phyloP scores from a whole-genome alignment of 2,329 filamentous ascomycete species.

The Pseudodiploospora longispora region DNA sequence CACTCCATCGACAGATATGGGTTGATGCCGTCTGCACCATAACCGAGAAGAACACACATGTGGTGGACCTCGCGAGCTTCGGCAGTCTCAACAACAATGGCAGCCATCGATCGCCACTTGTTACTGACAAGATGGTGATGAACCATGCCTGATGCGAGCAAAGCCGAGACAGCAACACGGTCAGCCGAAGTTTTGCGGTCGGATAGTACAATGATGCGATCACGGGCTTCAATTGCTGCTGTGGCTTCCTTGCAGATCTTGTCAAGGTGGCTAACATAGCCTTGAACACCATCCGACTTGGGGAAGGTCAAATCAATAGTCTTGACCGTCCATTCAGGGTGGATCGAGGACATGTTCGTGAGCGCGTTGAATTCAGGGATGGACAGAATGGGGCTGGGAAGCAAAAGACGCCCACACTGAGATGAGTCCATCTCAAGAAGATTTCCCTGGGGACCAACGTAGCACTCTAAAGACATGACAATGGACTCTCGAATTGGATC shows the following conservation, averaged over 20 bases:
- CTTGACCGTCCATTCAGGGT: slow-evolving; percentile 79
- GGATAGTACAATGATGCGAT: slow-evolving; percentile 82
- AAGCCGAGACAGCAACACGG: slow-evolving; percentile 75
- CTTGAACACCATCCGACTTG: slow-evolving; percentile 71
- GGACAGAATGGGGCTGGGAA: slow-evolving; percentile 83
- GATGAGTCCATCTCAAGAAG: slow-evolving; percentile 85
- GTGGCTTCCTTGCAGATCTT: slow-evolving; percentile 79
- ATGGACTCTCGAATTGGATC: slow-evolving; percentile 95
- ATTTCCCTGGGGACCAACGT: slow-evolving; percentile 93
- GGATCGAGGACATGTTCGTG: slow-evolving; percentile 63
- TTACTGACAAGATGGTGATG: slow-evolving; percentile 94
- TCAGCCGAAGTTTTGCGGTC: slow-evolving; percentile 79
- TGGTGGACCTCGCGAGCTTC: slow-evolving; percentile 97
- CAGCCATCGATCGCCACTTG: slow-evolving; percentile 87
- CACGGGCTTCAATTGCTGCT: slow-evolving; percentile 71
- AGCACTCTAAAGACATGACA: slow-evolving; percentile 96
- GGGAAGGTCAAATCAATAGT: slow-evolving; percentile 90
- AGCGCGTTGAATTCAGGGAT: slow-evolving; percentile 86
- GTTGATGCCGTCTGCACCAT: slow-evolving; percentile 89
- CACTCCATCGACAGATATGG: slow-evolving; percentile 95
- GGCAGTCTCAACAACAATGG: slow-evolving; percentile 82
- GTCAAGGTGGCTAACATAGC: slow-evolving; percentile 82
- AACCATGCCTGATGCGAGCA: slow-evolving; percentile 85
- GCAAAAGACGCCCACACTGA: slow-evolving; percentile 76
- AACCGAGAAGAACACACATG: slow-evolving; percentile 96